Evolutionary conservation across 208 protist genomes (phyloP).

Genomic region (Vickermania ingenoplastis): DNA sequence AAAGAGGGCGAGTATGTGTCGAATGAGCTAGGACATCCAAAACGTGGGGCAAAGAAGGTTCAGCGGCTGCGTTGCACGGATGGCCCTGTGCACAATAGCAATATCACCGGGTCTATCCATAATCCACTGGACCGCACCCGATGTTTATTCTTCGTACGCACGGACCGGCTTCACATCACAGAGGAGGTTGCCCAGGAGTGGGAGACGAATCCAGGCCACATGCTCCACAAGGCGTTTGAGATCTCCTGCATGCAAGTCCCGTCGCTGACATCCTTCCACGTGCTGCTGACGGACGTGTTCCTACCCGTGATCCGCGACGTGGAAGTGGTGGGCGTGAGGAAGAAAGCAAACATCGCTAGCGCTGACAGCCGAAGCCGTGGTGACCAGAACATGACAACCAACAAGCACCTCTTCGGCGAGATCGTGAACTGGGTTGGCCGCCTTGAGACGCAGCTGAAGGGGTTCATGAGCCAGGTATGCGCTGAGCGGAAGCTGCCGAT

Average conservation of each 20-base stretch:
- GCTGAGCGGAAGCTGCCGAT: slow-evolving; percentile 87
- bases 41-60: slow-evolving; percentile 1
- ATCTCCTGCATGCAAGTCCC: slow-evolving; percentile 67
- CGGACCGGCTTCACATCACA: slow-evolving; percentile 45
- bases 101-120: slow-evolving; percentile 77
- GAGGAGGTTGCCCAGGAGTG: slow-evolving; percentile 50
- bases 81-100: slow-evolving; percentile 60
- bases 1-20: slow-evolving; percentile 34
- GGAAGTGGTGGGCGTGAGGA: slow-evolving; percentile 23
- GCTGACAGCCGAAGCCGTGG: not conserved
- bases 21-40: slow-evolving; percentile 1
- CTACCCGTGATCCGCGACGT: slow-evolving; percentile 73
- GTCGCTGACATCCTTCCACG: slow-evolving; percentile 70
- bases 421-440: slow-evolving; percentile 80
- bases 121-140: slow-evolving; percentile 60
- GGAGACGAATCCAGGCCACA: slow-evolving; percentile 33
- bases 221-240: slow-evolving; percentile 77
- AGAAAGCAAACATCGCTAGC: slow-evolving; percentile 11
- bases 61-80: slow-evolving; percentile 52
- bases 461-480: slow-evolving; percentile 83
- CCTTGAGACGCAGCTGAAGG: slow-evolving; percentile 79
- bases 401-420: slow-evolving; percentile 74
- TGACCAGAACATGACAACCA: slow-evolving; percentile 17
- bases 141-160: slow-evolving; percentile 75
- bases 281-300: slow-evolving; percentile 67